Percentiles rank a stretch among this genome's conserved stretches.
These are phyloP conservation scores for Sugiyamaella boreocaroliniensis DNA, from an alignment of 805 yeast species.

Conservation along the genomic window DNA sequence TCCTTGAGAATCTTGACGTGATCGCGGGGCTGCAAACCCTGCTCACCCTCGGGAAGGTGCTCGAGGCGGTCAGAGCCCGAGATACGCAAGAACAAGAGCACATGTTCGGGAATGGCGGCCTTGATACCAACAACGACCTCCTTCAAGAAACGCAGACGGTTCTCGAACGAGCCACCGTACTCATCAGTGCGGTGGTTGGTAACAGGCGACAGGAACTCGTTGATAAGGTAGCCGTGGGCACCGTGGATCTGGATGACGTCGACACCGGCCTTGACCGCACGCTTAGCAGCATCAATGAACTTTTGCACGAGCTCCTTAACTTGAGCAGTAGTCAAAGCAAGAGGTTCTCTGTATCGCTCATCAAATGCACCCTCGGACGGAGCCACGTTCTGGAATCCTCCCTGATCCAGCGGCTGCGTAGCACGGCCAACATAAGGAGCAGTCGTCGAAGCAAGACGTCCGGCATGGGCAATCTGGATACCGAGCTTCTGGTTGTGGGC, in stretches of 20 bases:
- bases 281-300: slow-evolving; percentile 42
- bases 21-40: slow-evolving; percentile 41
- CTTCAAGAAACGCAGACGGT: slow-evolving; percentile 42
- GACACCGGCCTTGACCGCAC: slow-evolving; percentile 46
- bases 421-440: slow-evolving; percentile 22
- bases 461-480: slow-evolving; percentile 50
- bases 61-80: slow-evolving; percentile 40
- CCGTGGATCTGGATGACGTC: slow-evolving; percentile 60
- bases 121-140: slow-evolving; percentile 44
- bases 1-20: slow-evolving; percentile 26
- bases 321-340: slow-evolving; percentile 31
- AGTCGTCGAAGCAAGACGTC: slow-evolving; percentile 41
- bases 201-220: slow-evolving; percentile 40
- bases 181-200: slow-evolving; percentile 51
- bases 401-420: slow-evolving; percentile 29
- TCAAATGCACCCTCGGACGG: background rate
- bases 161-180: slow-evolving; percentile 57
- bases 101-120: slow-evolving; percentile 34
- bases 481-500: slow-evolving; percentile 40
- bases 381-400: slow-evolving; percentile 13
- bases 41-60: slow-evolving; percentile 13
- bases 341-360: slow-evolving; percentile 24
- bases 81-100: slow-evolving; percentile 44
- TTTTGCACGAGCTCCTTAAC: slow-evolving; percentile 36
- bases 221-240: slow-evolving; percentile 54